phyloP scores from a whole-genome alignment of 1,284 basidiomycete genomes.

The Gymnopus androsaceus region DNA sequence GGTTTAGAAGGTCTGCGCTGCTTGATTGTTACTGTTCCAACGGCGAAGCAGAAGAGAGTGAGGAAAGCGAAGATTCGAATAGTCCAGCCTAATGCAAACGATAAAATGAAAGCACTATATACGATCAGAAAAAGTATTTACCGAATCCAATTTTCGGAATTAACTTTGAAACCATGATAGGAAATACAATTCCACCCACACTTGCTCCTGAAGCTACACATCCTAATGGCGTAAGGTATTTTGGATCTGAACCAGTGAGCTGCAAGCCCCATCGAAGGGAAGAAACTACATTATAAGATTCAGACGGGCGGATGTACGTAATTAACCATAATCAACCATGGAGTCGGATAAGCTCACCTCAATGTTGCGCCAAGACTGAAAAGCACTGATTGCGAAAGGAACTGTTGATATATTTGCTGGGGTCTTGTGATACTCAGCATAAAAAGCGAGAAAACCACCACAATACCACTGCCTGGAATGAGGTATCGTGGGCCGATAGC shows the following conservation, averaged over 20 bases:
- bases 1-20: conserved; percentile 25
- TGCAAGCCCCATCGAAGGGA: conserved; percentile 24
- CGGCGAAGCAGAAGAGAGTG: conserved; percentile 22
- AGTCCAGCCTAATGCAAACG: conserved; percentile 24
- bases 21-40: conserved; percentile 26
- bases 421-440: conserved; percentile 30
- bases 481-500: conserved; percentile 27
- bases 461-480: conserved; percentile 27
- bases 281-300: conserved; percentile 19
- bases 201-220: conserved; percentile 24
- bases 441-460: conserved; percentile 25
- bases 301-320: conserved; percentile 7
- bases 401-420: conserved; percentile 32
- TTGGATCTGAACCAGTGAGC: conserved; percentile 27
- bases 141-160: conserved; percentile 26
- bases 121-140: conserved; percentile 1
- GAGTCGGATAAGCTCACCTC: conserved; percentile 16
- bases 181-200: conserved; percentile 28
- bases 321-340: neutral
- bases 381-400: conserved; percentile 27
- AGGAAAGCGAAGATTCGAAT: conserved; percentile 27
- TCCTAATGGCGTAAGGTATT: conserved; percentile 25
- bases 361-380: conserved; percentile 28
- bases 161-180: conserved; percentile 24
- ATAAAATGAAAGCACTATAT: neutral